phyloP scores from a whole-genome alignment of 148 eudicot species.

The Pouteria glomerata region DNA sequence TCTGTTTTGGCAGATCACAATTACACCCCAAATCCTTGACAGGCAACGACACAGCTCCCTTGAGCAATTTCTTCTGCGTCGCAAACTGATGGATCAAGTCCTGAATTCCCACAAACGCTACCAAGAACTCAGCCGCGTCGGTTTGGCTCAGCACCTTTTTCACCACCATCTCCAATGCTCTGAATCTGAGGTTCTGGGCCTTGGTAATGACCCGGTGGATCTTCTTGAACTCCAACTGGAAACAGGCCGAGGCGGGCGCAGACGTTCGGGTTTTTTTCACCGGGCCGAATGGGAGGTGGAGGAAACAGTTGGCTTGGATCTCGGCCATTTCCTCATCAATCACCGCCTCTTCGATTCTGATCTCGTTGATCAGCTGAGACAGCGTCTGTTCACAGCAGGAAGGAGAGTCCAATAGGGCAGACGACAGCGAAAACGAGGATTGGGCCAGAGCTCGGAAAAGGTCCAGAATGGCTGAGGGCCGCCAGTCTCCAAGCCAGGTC shows the following conservation, averaged over 20 bases:
- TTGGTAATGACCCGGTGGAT: slow-evolving; percentile 63
- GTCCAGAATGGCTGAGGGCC: slow-evolving; percentile 76
- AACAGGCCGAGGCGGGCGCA: slow-evolving; percentile 22
- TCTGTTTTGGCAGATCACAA: too few relatives aligned
- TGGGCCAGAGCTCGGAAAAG: slow-evolving; percentile 45
- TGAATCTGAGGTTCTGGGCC: slow-evolving; percentile 82
- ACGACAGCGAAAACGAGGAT: slow-evolving; percentile 28
- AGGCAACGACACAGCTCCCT: slow-evolving; percentile 55
- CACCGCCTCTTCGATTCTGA: slow-evolving; percentile 79
- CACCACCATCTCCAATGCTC: slow-evolving; percentile 67
- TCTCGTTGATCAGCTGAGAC: slow-evolving; percentile 53
- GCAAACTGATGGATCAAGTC: slow-evolving; percentile 66
- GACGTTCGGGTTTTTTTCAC: neutral
- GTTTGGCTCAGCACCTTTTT: slow-evolving; percentile 64
- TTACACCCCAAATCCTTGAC: slow-evolving; percentile 31
- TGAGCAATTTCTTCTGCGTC: slow-evolving; percentile 35
- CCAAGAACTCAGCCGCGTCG: slow-evolving; percentile 82
- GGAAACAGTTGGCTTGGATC: slow-evolving; percentile 76
- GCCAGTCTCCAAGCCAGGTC: slow-evolving; percentile 92
- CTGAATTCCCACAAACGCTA: slow-evolving; percentile 75
- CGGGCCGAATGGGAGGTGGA: slow-evolving; percentile 63
- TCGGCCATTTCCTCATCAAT: slow-evolving; percentile 90
- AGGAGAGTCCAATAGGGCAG: slow-evolving; percentile 30
- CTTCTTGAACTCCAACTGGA: slow-evolving; percentile 69
- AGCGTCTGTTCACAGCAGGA: slow-evolving; percentile 36